Conservation (phyloP, 768 basidiomycete genomes). For the Asterophora parasitica region DNA sequence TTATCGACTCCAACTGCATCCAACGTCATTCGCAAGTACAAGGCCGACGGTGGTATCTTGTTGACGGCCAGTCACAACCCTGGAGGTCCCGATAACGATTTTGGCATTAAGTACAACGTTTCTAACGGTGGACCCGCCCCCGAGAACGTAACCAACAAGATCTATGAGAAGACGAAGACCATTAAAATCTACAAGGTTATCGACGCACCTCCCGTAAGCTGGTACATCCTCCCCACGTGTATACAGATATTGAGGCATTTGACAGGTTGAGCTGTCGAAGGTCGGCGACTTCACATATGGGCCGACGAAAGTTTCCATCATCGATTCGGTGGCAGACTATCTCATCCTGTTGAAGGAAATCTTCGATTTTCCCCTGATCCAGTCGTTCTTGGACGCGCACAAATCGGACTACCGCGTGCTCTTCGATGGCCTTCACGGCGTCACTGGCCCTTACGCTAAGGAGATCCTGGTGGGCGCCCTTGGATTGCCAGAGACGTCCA, state of each 20-base stretch:
- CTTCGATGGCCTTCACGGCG: slow-evolving; percentile 95
- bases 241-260: not conserved
- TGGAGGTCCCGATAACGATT: slow-evolving; percentile 96
- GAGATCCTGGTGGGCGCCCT: slow-evolving; percentile 84
- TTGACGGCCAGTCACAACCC: slow-evolving; percentile 98
- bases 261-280: slow-evolving; percentile 78
- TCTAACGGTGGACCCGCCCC: slow-evolving; percentile 97
- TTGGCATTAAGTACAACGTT: slow-evolving; percentile 99
- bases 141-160: slow-evolving; percentile 93
- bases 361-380: slow-evolving; percentile 94
- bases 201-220: slow-evolving; percentile 66
- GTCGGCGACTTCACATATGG: slow-evolving; percentile 78
- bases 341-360: slow-evolving; percentile 76
- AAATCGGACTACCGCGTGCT: slow-evolving; percentile 72
- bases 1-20: slow-evolving; percentile 97
- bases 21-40: slow-evolving; percentile 92
- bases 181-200: slow-evolving; percentile 83
- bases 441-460: slow-evolving; percentile 93
- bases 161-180: slow-evolving; percentile 86
- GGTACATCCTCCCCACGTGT: not conserved
- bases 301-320: slow-evolving; percentile 80
- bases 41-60: slow-evolving; percentile 94
- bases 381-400: slow-evolving; percentile 74
- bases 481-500: slow-evolving; percentile 69
- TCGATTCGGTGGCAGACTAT: slow-evolving; percentile 93